phyloP scores from a whole-genome alignment of 2,329 filamentous ascomycete genomes.

The Venturia carpophila region DNA sequence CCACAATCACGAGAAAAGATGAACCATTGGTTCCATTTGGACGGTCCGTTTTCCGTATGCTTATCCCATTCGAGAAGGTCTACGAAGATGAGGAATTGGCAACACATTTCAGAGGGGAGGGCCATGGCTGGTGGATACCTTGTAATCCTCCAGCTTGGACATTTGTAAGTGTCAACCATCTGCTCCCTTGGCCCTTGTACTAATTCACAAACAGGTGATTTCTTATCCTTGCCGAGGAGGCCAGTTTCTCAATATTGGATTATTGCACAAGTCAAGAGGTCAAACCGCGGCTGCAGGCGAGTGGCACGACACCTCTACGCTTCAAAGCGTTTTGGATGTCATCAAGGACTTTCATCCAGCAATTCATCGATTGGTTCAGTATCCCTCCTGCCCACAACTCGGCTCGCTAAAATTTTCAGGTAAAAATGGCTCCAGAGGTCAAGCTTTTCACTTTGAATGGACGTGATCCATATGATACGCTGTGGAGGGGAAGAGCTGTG shows the following conservation, averaged over 20 bases:
- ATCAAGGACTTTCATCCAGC: constrained; percentile 12
- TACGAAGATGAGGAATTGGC: not conserved
- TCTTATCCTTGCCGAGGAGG: constrained; percentile 4
- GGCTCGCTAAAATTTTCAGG: not conserved
- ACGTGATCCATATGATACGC: not conserved
- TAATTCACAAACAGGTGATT: not conserved
- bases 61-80: not conserved
- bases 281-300: not conserved
- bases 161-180: not conserved
- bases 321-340: constrained; percentile 4
- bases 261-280: not conserved
- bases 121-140: not conserved
- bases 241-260: not conserved
- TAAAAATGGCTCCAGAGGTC: constrained; percentile 2
- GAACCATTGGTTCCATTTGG: not conserved
- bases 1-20: not conserved
- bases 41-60: not conserved
- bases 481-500: not conserved
- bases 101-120: not conserved
- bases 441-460: constrained; percentile 7
- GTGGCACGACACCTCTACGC: not conserved
- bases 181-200: not conserved
- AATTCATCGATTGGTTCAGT: not conserved
- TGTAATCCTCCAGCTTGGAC: constrained; percentile 9
- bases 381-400: not conserved